Conservation (phyloP, 257 asterid species). For the Primulina huaijiensis region DNA sequence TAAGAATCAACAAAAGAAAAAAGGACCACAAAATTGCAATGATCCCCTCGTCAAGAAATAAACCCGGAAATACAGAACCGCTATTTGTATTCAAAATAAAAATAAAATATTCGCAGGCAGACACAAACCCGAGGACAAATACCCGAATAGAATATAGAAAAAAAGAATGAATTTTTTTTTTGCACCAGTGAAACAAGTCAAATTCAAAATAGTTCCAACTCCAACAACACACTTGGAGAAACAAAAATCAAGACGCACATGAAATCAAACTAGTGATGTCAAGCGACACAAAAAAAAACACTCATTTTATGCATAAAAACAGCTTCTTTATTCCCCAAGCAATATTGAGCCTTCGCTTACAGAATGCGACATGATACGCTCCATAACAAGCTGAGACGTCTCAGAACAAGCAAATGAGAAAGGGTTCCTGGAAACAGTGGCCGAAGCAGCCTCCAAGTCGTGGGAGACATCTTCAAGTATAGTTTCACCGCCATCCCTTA, state of each 20-base stretch:
- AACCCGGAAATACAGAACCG: not conserved
- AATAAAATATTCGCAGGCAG: not conserved
- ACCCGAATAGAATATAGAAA: constrained; percentile 30
- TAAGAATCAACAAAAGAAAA: not conserved
- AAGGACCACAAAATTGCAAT: not conserved
- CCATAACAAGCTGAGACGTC: constrained; percentile 88
- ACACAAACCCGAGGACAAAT: constrained; percentile 15
- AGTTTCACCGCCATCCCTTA: constrained; percentile 30
- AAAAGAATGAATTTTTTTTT: constrained; percentile 9
- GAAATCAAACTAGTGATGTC: not conserved
- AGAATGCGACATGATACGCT: constrained; percentile 95
- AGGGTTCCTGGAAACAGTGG: constrained; percentile 73
- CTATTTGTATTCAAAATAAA: not conserved
- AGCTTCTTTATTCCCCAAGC: not conserved
- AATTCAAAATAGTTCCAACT: constrained; percentile 9
- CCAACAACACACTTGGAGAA: not conserved
- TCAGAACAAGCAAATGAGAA: constrained; percentile 82
- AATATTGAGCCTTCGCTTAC: constrained; percentile 44
- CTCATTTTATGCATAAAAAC: not conserved
- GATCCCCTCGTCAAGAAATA: not conserved
- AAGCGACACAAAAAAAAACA: not conserved
- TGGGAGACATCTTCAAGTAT: constrained; percentile 58
- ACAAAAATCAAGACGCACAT: not conserved
- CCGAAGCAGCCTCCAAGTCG: constrained; percentile 43
- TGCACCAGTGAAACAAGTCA: constrained; percentile 20